phyloP scores from a whole-genome alignment of 2,329 filamentous ascomycete genomes.

The Xylaria polymorpha region DNA sequence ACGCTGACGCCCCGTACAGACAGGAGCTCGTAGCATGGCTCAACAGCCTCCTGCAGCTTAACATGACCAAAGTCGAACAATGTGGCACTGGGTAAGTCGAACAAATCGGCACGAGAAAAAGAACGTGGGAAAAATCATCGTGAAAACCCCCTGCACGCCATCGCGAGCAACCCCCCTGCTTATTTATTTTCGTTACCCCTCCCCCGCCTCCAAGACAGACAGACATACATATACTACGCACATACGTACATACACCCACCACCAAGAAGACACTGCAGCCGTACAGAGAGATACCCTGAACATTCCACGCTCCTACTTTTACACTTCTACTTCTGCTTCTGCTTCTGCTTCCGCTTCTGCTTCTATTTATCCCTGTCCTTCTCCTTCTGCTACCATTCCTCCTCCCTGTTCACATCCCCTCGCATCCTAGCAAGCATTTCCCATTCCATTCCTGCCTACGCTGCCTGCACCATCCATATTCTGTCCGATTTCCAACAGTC shows the following conservation, averaged over 20 bases:
- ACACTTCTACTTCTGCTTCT: too few species aligned
- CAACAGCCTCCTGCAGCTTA: constrained; percentile 97
- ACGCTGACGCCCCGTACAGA: constrained; percentile 60
- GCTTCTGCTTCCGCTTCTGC: too few species aligned
- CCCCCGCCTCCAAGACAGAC: constrained; percentile 42
- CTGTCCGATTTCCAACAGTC: background rate
- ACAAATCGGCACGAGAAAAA: background rate
- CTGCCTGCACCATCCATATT: too few species aligned
- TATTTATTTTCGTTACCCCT: constrained; percentile 47
- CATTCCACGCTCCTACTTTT: too few species aligned
- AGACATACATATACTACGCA: constrained; percentile 4
- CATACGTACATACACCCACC: too few species aligned
- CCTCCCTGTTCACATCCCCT: background rate
- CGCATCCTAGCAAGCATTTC: background rate
- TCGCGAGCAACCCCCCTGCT: constrained; percentile 41
- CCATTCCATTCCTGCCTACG: background rate
- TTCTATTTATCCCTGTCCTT: too few species aligned
- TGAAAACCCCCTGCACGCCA: constrained; percentile 18
- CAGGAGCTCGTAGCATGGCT: constrained; percentile 97
- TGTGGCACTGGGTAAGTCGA: constrained; percentile 90
- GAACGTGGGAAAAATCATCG: background rate
- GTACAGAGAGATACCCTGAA: too few species aligned
- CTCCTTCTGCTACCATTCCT: background rate
- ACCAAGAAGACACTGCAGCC: too few species aligned
- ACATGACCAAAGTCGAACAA: constrained; percentile 98